Base-by-base conservation (phyloP, 495 filamentous ascomycete species). In the Aspergillus conjunctus region DNA sequence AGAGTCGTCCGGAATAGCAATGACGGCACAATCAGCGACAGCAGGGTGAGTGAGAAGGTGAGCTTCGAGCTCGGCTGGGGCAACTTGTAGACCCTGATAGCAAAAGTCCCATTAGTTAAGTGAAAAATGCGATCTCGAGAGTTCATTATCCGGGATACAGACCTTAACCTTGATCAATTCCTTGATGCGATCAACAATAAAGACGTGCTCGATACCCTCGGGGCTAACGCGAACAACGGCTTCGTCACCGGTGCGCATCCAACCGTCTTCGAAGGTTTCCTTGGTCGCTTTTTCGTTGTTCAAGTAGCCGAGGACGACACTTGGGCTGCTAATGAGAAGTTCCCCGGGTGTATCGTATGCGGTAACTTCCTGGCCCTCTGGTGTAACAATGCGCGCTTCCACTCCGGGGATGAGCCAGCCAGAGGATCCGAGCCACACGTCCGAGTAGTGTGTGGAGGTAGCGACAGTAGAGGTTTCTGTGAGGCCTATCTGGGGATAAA, bases 141-240 rank as follows among this genome's bases (percentile, higher is more conserved):
- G 7, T 3, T 31, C 44, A n/a, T 39, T n/a, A 34, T 9, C 22
- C n/a, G 1, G 33, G 54, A 31, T 32, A 66, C 81, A 43, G 72
- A 91, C 90, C 85, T 95, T 96, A 66, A 92, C 88, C 74, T 97
- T 97, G 77, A 97, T 95, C 54, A 97, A 77, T 73, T 97, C 92
- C 79, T 97, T 97, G 67, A 97, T 87, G 2, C 92, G 85, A 68
- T 97, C 92, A 3, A 92, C 89, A 44, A 97, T 89, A 63, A 87
- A 87, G 34, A 95, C 63, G 67, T 97, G 92, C 71, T 96, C 91
- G 51, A 87, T 74, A 9, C 87, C 88, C 7, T 77, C 73, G 0
- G 88, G 83, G 15, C 83, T 72, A 69, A 84, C 80, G 15, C 81
- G 78, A 21, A 96, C 74, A 11, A 92, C 79, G 0, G 87, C 92